phyloP scores from a whole-genome alignment of 2,329 filamentous ascomycete genomes.

The Ceratocystis colombiana region DNA sequence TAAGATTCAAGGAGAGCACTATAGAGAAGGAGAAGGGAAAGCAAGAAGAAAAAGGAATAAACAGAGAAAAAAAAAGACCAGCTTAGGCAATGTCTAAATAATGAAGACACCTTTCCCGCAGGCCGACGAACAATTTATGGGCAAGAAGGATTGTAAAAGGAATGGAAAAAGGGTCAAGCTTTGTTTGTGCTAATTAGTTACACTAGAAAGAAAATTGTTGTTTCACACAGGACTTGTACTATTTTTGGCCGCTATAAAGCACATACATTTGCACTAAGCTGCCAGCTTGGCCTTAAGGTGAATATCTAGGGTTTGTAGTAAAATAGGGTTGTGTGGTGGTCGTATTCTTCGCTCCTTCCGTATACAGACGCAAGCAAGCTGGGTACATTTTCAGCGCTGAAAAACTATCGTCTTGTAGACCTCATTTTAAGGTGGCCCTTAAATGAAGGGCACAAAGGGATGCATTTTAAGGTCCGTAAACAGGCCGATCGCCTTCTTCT shows the following conservation, averaged over 20 bases:
- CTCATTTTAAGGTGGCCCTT: too few species aligned
- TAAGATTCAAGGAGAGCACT: conserved; percentile 15
- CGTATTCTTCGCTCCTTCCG: too few species aligned
- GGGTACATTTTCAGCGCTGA: too few species aligned
- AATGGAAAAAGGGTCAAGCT: background rate
- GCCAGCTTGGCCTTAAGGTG: too few species aligned
- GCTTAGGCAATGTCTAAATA: conserved; percentile 10
- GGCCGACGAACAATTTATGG: background rate
- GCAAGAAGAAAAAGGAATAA: background rate
- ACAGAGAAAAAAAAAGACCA: background rate
- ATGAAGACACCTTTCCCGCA: conserved; percentile 35
- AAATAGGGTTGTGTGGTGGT: background rate
- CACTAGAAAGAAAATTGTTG: conserved; percentile 3
- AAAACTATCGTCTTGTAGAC: too few species aligned
- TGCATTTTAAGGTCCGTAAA: too few species aligned
- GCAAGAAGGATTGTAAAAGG: conserved; percentile 3
- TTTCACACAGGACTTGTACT: background rate
- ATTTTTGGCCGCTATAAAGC: too few species aligned
- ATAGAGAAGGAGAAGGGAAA: background rate
- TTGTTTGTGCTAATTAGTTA: background rate
- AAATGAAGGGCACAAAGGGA: too few species aligned
- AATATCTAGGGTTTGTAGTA: background rate
- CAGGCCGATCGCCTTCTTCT: too few species aligned
- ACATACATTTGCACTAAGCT: too few species aligned
- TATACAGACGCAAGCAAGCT: too few species aligned